Evolutionary conservation across 2,329 filamentous ascomycete genomes (phyloP).

Genomic region (Ascochyta viciae-villosae): DNA sequence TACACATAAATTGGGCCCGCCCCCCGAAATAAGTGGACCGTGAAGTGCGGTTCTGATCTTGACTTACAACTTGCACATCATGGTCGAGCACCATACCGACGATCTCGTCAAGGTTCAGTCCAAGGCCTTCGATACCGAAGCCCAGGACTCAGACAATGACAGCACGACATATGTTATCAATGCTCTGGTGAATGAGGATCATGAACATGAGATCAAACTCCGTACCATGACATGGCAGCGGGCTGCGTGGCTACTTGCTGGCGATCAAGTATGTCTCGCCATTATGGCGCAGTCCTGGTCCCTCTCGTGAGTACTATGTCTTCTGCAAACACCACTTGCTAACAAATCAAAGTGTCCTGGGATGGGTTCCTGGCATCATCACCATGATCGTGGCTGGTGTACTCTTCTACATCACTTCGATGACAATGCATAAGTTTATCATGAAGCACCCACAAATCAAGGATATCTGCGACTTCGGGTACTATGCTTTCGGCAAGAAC

Average conservation of each 20-base stretch:
- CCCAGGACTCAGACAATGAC: slow-evolving; percentile 22
- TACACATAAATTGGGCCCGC: not conserved
- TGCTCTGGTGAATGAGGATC: slow-evolving; percentile 43
- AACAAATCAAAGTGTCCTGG: slow-evolving; percentile 62
- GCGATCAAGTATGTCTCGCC: slow-evolving; percentile 88
- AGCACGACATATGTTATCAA: slow-evolving; percentile 21
- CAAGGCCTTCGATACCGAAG: slow-evolving; percentile 18
- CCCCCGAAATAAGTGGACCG: not conserved
- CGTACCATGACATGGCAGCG: slow-evolving; percentile 59
- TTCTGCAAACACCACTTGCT: not conserved
- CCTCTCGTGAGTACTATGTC: slow-evolving; percentile 64
- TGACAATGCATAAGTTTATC: slow-evolving; percentile 77
- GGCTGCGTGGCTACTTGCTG: slow-evolving; percentile 88
- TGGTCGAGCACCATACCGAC: slow-evolving; percentile 9
- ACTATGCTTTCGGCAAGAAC: slow-evolving; percentile 87
- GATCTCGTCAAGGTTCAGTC: slow-evolving; percentile 10
- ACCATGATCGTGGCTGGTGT: slow-evolving; percentile 77
- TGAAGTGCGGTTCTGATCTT: not conserved
- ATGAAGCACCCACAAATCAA: slow-evolving; percentile 86
- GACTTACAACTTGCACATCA: not conserved
- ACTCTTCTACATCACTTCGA: slow-evolving; percentile 81
- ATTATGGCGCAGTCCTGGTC: slow-evolving; percentile 97
- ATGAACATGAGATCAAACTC: slow-evolving; percentile 59
- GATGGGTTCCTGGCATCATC: slow-evolving; percentile 84
- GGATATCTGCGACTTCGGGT: slow-evolving; percentile 91